Evolutionary conservation across 2,329 filamentous ascomycete species (phyloP).

Genomic region (Pyricularia pennisetigena): DNA sequence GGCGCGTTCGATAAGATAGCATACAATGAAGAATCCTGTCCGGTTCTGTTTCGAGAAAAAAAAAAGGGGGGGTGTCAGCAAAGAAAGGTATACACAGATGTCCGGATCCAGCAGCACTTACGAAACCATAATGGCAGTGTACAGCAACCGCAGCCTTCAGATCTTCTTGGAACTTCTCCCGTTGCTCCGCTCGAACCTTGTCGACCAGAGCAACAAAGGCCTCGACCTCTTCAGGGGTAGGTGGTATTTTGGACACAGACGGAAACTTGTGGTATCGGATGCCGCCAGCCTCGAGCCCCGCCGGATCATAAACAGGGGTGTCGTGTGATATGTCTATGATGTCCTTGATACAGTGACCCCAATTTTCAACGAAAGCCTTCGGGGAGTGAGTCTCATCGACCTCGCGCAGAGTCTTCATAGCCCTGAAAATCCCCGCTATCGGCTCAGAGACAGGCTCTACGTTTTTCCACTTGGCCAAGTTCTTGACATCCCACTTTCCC

Average conservation of each 20-base stretch:
- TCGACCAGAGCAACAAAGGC: constrained; percentile 49
- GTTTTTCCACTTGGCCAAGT: constrained; percentile 81
- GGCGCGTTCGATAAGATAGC: constrained; percentile 78
- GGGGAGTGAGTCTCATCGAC: constrained; percentile 79
- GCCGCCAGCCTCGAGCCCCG: constrained; percentile 53
- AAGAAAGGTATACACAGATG: not conserved
- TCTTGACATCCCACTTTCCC: constrained; percentile 98
- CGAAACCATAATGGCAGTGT: constrained; percentile 78
- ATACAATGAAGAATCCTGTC: constrained; percentile 83
- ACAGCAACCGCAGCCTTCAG: constrained; percentile 48
- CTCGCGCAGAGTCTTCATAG: constrained; percentile 88
- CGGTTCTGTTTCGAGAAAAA: constrained; percentile 25
- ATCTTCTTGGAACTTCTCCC: constrained; percentile 13
- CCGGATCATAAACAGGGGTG: constrained; percentile 78
- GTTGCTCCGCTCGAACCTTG: constrained; percentile 46
- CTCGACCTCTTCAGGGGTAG: constrained; percentile 43
- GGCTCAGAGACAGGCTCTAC: constrained; percentile 68
- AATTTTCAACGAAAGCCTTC: constrained; percentile 56
- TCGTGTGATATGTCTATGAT: constrained; percentile 90
- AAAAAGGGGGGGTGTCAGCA: not conserved
- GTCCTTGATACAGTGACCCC: constrained; percentile 58
- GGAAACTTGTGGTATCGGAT: constrained; percentile 78
- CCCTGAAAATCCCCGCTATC: constrained; percentile 73
- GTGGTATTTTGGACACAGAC: constrained; percentile 85
- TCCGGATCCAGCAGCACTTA: constrained; percentile 49